Evolutionary conservation across 371 early-diverging fungal species (phyloP).

Genomic region (Coemansia sp.): DNA sequence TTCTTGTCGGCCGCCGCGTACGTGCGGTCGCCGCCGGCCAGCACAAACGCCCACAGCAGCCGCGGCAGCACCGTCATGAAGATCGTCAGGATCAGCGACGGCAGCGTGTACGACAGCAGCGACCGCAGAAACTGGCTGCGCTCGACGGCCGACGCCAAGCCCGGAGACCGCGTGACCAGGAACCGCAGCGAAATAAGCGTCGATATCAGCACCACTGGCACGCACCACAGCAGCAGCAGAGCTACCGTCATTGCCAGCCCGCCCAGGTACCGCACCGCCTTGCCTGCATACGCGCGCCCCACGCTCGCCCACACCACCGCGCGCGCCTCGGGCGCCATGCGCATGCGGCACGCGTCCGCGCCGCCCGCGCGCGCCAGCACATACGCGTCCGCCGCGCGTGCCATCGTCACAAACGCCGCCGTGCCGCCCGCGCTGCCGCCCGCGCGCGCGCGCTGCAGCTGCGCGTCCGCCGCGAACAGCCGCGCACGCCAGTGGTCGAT

Average conservation of each 20-base stretch:
- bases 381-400: constrained; percentile 61
- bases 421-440: constrained; percentile 6
- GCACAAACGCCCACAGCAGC: constrained; percentile 55
- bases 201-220: constrained; percentile 49
- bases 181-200: constrained; percentile 49
- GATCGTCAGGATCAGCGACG: constrained; percentile 63
- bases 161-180: constrained; percentile 54
- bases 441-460: constrained; percentile 23
- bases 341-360: constrained; percentile 66
- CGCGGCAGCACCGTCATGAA: constrained; percentile 65
- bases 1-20: constrained; percentile 57
- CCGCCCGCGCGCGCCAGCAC: constrained; percentile 60
- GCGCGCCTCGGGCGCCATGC: constrained; percentile 88
- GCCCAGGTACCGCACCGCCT: constrained; percentile 25
- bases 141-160: constrained; percentile 56
- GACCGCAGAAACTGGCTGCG: constrained; percentile 50
- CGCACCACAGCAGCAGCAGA: constrained; percentile 47
- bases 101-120: constrained; percentile 51
- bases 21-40: constrained; percentile 59
- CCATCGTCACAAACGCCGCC: constrained; percentile 74
- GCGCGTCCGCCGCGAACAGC: constrained; percentile 25
- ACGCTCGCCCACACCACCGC: constrained; percentile 84
- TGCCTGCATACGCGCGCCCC: constrained; percentile 47
- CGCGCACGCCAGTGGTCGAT: constrained; percentile 37
- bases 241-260: constrained; percentile 35